These are phyloP conservation scores for Cucurbita pepo DNA, from an alignment of 306 rosid genomes.

Conservation along the genomic window DNA sequence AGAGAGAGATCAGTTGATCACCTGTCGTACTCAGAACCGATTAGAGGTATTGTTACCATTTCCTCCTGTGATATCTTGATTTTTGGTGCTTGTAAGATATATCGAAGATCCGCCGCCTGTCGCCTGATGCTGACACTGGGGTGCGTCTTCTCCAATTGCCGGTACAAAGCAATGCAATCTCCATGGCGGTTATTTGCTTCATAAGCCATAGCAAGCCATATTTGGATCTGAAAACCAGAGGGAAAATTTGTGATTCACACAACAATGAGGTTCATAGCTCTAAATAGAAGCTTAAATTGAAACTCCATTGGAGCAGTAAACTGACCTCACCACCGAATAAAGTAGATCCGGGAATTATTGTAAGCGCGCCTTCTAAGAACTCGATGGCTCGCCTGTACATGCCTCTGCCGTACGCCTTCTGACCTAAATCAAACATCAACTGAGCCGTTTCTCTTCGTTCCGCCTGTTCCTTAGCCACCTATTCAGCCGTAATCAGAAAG, in stretches of 20 bases:
- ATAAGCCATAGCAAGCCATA: constrained; percentile 99
- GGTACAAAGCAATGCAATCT: constrained; percentile 79
- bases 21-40: constrained; percentile 64
- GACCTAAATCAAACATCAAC: constrained; percentile 90
- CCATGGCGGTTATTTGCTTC: constrained; percentile 78
- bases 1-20: constrained; percentile 5
- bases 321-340: constrained; percentile 96
- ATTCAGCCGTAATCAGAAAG: constrained; percentile 8
- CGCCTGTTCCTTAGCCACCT: constrained; percentile 96
- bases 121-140: constrained; percentile 68
- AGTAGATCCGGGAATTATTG: constrained; percentile 70
- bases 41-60: constrained; percentile 78
- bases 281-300: neutral
- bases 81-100: constrained; percentile 90
- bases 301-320: constrained; percentile 9
- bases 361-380: constrained; percentile 85
- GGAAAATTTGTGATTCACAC: neutral
- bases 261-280: neutral
- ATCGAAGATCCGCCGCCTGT: constrained; percentile 93
- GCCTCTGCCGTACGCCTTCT: constrained; percentile 84
- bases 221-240: constrained; percentile 55
- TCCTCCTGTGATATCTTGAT: constrained; percentile 93
- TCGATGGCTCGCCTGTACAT: constrained; percentile 85
- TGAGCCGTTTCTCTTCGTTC: constrained; percentile 86
- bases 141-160: constrained; percentile 58